Percentiles rank a stretch among this genome's conserved stretches.
Conservation (phyloP, 768 basidiomycete species). For the Hortiboletus flavorubellus region DNA sequence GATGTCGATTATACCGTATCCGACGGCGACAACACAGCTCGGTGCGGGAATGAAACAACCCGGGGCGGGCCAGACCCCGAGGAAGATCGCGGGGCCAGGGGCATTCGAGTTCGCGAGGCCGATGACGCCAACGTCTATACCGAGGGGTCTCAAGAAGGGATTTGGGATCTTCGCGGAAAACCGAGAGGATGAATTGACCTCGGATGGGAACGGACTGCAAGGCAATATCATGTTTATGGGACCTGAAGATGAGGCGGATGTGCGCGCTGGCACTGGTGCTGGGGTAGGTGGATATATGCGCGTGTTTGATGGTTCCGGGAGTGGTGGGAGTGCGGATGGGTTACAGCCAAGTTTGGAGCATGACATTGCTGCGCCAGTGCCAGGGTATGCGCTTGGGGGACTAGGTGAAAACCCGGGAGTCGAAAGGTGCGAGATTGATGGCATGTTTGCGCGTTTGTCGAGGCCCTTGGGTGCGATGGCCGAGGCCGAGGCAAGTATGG, state of each 20-base stretch:
- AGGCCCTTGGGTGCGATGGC: constrained; percentile 7
- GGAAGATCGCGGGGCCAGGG: constrained; percentile 8
- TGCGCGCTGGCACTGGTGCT: background rate
- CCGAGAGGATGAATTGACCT: constrained; percentile 2
- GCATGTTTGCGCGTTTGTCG: constrained; percentile 5
- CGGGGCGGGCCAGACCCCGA: constrained; percentile 17
- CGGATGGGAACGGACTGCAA: background rate
- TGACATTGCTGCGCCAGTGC: constrained; percentile 18
- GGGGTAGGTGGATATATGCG: constrained; percentile 27
- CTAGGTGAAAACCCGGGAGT: background rate
- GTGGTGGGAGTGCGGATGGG: background rate
- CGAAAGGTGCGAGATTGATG: background rate
- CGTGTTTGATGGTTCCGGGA: constrained; percentile 5
- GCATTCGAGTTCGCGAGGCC: constrained; percentile 14
- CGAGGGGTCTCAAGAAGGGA: constrained; percentile 14
- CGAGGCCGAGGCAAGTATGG: constrained; percentile 7
- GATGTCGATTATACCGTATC: constrained; percentile 26
- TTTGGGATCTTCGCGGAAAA: background rate
- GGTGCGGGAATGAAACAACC: constrained; percentile 1
- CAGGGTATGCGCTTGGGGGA: constrained; percentile 13
- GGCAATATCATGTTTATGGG: background rate
- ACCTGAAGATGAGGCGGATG: constrained; percentile 2
- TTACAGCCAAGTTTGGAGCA: constrained; percentile 2
- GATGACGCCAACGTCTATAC: constrained; percentile 18
- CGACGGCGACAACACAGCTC: constrained; percentile 2